phyloP scores from a whole-genome alignment of 331 rosid species.

The Telfairia occidentalis region DNA sequence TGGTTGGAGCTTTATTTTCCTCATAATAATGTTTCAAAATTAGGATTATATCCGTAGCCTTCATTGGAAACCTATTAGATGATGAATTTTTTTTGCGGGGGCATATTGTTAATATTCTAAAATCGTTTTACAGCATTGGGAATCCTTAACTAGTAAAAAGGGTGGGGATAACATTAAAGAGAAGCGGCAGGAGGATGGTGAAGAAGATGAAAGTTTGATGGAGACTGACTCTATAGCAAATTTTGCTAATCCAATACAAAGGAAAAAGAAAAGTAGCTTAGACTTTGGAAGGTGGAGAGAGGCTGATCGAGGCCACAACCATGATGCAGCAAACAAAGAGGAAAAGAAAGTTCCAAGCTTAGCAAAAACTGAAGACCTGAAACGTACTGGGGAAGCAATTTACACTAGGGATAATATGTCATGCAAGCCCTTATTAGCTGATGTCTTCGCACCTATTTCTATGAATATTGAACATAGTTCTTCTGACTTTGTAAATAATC shows the following conservation, averaged over 20 bases:
- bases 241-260: conserved; percentile 52
- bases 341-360: conserved; percentile 6
- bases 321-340: conserved; percentile 20
- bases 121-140: conserved; percentile 64
- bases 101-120: conserved; percentile 16
- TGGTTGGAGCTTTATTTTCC: background rate
- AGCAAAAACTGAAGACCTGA: conserved; percentile 17
- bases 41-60: too few species aligned
- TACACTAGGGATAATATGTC: conserved; percentile 18
- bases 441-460: conserved; percentile 8
- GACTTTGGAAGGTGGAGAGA: conserved; percentile 64
- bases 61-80: too few species aligned
- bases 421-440: conserved; percentile 14
- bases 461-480: conserved; percentile 5
- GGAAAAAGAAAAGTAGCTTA: conserved; percentile 50
- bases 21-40: background rate
- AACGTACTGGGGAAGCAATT: conserved; percentile 15
- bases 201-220: conserved; percentile 32
- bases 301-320: conserved; percentile 27
- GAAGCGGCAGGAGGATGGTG: conserved; percentile 22
- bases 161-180: conserved; percentile 16
- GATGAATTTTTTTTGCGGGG: too few species aligned
- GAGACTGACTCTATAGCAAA: conserved; percentile 35
- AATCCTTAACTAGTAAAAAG: conserved; percentile 32
- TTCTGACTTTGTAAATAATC: background rate